Evolutionary conservation across 345 rosid species (phyloP), one percentile per base, ranked within the genome.

Genomic region (Pugionium cornutum): DNA sequence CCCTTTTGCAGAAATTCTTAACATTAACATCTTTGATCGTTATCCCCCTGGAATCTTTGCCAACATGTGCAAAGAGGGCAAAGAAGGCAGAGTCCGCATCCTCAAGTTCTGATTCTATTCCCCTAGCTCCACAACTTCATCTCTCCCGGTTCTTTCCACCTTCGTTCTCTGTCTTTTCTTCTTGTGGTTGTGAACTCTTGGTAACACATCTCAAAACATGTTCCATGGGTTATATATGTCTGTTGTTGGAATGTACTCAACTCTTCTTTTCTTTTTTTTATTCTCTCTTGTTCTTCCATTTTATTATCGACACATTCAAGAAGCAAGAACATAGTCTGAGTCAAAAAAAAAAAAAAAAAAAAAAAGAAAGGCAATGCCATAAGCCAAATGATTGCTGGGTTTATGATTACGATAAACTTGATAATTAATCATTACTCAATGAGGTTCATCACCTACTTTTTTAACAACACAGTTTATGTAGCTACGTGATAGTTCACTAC

Each of bases 21-120:
- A 84, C 83, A 89, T 86, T 39, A 84, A 86, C 70, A 69, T 82
- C 61, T 82, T 77, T 8, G 94, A 91, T 0, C 86, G 79, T 65
- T 87, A 85, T 69, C 96, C 96, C 8, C 91, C 84, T 18, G 96
- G 96, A 9, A 78, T 89, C 34, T 86, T 89, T 43, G 77, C 96
- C 53, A 80, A 80, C 28, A 70, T 76, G 55, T 85, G 96, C 72
- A 75, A 55, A 25, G 88, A 78, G 42, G 88, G 76, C 4, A 76
- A 77, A 63, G 34, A 81, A 0, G 97, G 97, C 45, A 25, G 27
- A 39, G 1, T 4, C 53, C 2, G 34, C 63, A 18, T 60, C 73
- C 51, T 2, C 67, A 7, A 62, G 44, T 53, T 77, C 73, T 68
- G 73, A 58, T 34, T 69, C 30, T 32, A 70, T 34, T 64, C 62